phyloP scores from a whole-genome alignment of 208 protist genomes.

The Acanthamoeba healyi region DNA sequence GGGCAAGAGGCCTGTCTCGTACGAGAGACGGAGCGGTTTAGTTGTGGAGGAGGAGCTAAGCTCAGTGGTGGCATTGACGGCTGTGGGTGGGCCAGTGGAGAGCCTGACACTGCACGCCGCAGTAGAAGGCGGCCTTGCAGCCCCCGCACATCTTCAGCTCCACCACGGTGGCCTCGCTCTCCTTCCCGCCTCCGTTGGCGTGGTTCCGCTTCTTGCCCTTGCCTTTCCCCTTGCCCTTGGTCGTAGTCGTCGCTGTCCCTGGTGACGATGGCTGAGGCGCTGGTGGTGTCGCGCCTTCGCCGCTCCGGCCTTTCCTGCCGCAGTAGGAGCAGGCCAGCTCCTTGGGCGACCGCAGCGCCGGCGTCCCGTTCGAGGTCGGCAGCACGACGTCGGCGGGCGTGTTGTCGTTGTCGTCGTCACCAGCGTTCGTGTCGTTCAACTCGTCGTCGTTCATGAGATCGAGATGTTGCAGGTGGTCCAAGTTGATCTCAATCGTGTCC shows the following conservation, averaged over 20 bases:
- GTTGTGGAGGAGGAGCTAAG: background rate
- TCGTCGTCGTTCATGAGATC: constrained; percentile 21
- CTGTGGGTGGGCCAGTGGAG: constrained; percentile 48
- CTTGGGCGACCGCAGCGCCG: background rate
- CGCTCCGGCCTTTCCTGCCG: background rate
- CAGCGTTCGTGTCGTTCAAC: no score
- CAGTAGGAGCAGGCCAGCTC: constrained; percentile 33
- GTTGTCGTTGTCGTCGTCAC: no score
- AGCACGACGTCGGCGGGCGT: background rate
- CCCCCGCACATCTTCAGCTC: constrained; percentile 53
- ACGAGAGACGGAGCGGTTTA: background rate
- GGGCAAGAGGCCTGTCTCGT: no score
- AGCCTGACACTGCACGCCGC: constrained; percentile 48
- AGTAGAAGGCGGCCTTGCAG: constrained; percentile 52
- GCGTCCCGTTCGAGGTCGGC: background rate
- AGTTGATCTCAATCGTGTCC: constrained; percentile 55
- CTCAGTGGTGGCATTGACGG: constrained; percentile 9
- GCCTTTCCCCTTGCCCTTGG: background rate
- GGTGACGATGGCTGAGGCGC: background rate
- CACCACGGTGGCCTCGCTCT: background rate
- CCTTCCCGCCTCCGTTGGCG: background rate
- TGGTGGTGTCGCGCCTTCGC: background rate
- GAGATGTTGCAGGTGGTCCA: constrained; percentile 7
- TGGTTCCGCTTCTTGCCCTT: background rate
- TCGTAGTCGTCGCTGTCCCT: background rate